Conservation (phyloP, 345 rosid species). For the Syzygium aqueum region DNA sequence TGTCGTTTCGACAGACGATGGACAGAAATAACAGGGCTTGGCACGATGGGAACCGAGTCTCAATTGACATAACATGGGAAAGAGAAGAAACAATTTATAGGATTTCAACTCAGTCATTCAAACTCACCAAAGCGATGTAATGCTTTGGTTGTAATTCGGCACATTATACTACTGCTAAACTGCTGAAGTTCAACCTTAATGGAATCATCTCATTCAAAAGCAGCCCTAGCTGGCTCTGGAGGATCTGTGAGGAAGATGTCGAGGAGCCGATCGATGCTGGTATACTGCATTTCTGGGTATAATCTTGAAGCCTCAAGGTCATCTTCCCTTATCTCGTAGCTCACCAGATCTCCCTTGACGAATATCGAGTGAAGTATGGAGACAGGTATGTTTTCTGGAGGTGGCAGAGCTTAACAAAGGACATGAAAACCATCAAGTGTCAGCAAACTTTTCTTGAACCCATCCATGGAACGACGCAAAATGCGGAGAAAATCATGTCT, state of each 20-base stretch:
- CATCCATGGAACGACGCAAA: neutral
- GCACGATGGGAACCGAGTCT: neutral
- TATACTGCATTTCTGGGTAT: conserved; percentile 14
- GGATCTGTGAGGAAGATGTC: conserved; percentile 20
- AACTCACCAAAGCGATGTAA: neutral
- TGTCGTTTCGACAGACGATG: neutral
- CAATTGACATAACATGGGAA: neutral
- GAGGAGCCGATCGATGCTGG: conserved; percentile 15
- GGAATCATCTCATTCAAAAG: conserved; percentile 5
- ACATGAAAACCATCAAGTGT: neutral
- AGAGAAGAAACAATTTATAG: neutral
- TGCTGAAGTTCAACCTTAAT: neutral
- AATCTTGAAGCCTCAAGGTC: conserved; percentile 22
- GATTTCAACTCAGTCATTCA: neutral
- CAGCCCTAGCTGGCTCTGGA: conserved; percentile 6
- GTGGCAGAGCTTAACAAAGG: conserved; percentile 6
- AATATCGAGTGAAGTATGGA: conserved; percentile 10
- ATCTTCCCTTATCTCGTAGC: conserved; percentile 5
- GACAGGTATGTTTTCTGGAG: conserved; percentile 14
- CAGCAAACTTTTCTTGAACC: neutral
- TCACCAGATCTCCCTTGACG: conserved; percentile 9
- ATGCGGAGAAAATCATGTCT: neutral
- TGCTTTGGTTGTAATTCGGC: neutral
- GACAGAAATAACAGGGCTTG: neutral
- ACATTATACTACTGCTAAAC: neutral